Base-by-base conservation (phyloP, 192 early-diverging fungal genomes). In the Coemansia sp. region DNA sequence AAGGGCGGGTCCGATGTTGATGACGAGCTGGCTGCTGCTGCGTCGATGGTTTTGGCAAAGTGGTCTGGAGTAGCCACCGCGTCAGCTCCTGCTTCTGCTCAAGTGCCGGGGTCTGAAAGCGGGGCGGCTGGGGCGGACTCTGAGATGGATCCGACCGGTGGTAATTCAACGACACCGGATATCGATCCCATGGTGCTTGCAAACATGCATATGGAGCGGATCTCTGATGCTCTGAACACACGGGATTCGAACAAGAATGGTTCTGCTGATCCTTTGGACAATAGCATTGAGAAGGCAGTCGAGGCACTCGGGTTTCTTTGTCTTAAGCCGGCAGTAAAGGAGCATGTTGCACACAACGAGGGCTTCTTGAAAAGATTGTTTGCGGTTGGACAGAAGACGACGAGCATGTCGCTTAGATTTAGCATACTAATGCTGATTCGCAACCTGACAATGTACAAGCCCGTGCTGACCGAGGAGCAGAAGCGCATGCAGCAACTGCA, bases 301-400 rank as follows among this genome's bases (percentile, higher is more conserved):
- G 96, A 98, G 74, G 89, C 91, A 2, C 78, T 98, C 7, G 89
- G 92, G 10, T 98, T 95, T 65, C 79, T 95, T 19, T 88, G 89
- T 50, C 81, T 93, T 16, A 80, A 88, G 50, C 84, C 90, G 0
- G 49, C 58, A 40, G 77, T 92, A 17, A 95, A 95, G 61, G 92
- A 93, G 10, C 75, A 83, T 7, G 74, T 98, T 0, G 77, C 82
- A 0, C 78, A 78, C 0, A 88, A 94, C 68, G 71, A 64, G 1
- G 64, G 63, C 0, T 75, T 96, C 20, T 63, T 96, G 17, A 70
- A 85, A 46, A 68, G 65, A 4, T 74, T 96, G 7, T 84, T 89
- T 56, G 70, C 75, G 0, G 57, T 89, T 11, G 79, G 85, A 5
- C 84, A 77, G 9, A 68, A 77, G 53, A 10, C 64, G 4, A 83